Evolutionary conservation across 805 yeast genomes (phyloP).

Genomic region (Yarrowia porcina): DNA sequence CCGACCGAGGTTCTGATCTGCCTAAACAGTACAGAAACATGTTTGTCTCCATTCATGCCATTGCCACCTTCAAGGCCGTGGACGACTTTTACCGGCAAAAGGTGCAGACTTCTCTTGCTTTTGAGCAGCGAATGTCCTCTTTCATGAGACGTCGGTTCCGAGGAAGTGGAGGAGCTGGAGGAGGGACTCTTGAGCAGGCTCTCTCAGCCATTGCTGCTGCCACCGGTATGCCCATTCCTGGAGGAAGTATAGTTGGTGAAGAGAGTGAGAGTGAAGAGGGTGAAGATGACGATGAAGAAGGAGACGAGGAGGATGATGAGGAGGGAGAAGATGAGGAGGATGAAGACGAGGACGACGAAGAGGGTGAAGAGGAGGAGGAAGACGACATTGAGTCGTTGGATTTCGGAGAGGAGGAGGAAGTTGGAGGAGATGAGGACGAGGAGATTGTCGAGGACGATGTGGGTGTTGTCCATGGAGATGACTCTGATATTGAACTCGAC

Average conservation of each 20-base stretch:
- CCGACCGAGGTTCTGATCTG: constrained; percentile 31
- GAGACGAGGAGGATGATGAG: constrained; percentile 26
- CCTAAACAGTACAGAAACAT: constrained; percentile 30
- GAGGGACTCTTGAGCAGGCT: constrained; percentile 27
- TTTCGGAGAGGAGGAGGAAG: constrained; percentile 6
- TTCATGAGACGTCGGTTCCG: constrained; percentile 6
- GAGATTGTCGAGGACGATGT: constrained; percentile 31
- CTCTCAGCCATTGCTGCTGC: constrained; percentile 30
- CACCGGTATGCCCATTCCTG: constrained; percentile 23
- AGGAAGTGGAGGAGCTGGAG: background rate
- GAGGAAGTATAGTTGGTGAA: background rate
- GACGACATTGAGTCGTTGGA: background rate
- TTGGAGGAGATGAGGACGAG: constrained; percentile 27
- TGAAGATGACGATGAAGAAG: constrained; percentile 22
- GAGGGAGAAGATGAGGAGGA: constrained; percentile 28
- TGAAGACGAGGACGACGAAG: constrained; percentile 24
- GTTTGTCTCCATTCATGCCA: constrained; percentile 49
- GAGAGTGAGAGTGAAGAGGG: background rate
- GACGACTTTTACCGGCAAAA: constrained; percentile 46
- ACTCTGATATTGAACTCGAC: constrained; percentile 26
- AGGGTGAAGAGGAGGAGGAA: background rate
- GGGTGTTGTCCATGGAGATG: constrained; percentile 28
- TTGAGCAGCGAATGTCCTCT: constrained; percentile 15
- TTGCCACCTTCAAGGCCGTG: constrained; percentile 49
- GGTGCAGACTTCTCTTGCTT: constrained; percentile 29